Base-by-base conservation (phyloP, 1,284 basidiomycete genomes). In the Tetrapyrgos nigripes region DNA sequence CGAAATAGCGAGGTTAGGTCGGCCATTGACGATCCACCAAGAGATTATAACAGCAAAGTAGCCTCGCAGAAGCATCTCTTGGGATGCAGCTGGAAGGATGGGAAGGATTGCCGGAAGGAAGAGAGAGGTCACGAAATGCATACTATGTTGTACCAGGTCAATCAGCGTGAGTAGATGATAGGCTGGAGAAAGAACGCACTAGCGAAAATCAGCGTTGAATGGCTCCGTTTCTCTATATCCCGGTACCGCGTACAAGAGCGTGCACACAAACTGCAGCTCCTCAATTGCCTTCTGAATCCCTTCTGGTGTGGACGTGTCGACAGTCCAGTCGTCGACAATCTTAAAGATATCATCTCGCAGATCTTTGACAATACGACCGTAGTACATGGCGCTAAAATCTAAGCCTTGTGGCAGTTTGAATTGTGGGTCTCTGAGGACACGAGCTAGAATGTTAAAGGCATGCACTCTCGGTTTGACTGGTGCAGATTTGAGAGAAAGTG, bases 51-150 rank as follows among this genome's bases (percentile, higher is more conserved):
- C 68, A 27, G 69, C 55, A 50, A 85, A 68, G 64, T 82, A 83
- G 1, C 72, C 69, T 28, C 79, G 78, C 21, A 86, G 68, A 46
- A 82, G 71, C n/a, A 76, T 66, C 1, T 63, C 72, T 65, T 79
- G 76, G 1, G 77, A 77, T 1, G 65, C 59, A 0, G 72, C 75
- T 11, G 71, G 67, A 21, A 84, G 63, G 55, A 72, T 68, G 11
- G 74, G 67, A 4, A 76, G 62, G 43, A 79, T 59, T 0, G 83
- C 75, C 1, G 78, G 73, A n/a, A 84, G 66, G 64, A 84, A 85
- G 37, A 83, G 66, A n/a, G 82, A 83, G 0, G 84, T 86, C 50
- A 85, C 79, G 23, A 83, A 61, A 59, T 85, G 84, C 78, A 84
- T 80, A 17, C 84, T 85, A 50, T 40, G 14, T 33, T 31, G 14